Evolutionary conservation across 2,329 filamentous ascomycete species (phyloP).

Genomic region (Botrytis galanthina): DNA sequence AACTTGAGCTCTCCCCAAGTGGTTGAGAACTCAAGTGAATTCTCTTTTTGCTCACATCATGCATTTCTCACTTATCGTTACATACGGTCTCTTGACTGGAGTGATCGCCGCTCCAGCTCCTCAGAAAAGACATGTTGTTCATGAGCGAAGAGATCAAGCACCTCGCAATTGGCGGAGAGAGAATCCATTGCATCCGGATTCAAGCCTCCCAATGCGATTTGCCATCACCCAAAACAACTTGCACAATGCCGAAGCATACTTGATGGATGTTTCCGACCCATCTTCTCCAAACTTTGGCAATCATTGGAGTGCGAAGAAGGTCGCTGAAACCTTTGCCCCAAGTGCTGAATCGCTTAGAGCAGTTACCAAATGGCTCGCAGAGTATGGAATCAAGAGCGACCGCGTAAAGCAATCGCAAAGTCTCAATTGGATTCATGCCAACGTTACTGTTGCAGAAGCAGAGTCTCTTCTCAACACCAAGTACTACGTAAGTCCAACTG

Average conservation of each 20-base stretch:
- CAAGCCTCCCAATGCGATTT: slow-evolving; percentile 36
- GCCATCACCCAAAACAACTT: slow-evolving; percentile 47
- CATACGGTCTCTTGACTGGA: slow-evolving; percentile 18
- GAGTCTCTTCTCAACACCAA: slow-evolving; percentile 53
- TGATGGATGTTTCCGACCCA: slow-evolving; percentile 41
- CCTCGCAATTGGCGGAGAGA: slow-evolving; percentile 22
- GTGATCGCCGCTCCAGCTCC: slow-evolving; percentile 19
- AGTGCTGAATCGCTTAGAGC: slow-evolving; percentile 44
- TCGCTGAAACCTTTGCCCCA: slow-evolving; percentile 44
- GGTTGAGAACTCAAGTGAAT: slow-evolving; percentile 1
- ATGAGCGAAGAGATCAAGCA: slow-evolving; percentile 22
- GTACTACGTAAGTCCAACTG: slow-evolving; percentile 39
- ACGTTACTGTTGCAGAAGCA: slow-evolving; percentile 41
- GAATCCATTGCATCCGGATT: slow-evolving; percentile 19
- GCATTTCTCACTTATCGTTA: slow-evolving; percentile 16
- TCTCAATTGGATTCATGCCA: slow-evolving; percentile 35
- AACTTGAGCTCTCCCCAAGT: slow-evolving; percentile 8
- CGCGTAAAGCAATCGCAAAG: slow-evolving; percentile 48
- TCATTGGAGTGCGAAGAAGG: slow-evolving; percentile 19
- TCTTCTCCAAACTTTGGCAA: slow-evolving; percentile 34
- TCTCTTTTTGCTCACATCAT: slow-evolving; percentile 11
- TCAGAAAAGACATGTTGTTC: slow-evolving; percentile 22
- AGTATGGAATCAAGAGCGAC: slow-evolving; percentile 48
- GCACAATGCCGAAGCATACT: slow-evolving; percentile 44
- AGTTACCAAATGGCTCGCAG: slow-evolving; percentile 50